Evolutionary conservation across 2,329 filamentous ascomycete genomes (phyloP), one percentile per base, ranked within the genome.

Genomic region (Microdochium paspali): DNA sequence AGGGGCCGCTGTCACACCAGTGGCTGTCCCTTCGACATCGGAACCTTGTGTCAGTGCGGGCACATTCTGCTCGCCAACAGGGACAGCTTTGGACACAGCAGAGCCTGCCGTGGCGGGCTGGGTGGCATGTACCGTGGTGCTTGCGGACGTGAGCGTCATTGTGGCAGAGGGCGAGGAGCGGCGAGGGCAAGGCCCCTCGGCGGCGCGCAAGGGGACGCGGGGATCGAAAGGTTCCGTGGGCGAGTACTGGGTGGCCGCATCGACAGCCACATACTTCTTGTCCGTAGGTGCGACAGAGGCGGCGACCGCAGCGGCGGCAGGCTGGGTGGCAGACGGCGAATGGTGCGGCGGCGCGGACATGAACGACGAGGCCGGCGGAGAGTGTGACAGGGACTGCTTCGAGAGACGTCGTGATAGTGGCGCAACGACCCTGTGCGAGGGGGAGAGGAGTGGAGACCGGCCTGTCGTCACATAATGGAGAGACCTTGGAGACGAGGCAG

Each of bases 391-490:
- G 18, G 57, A 58, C 40, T 55, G 57, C 54, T 56, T 62, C 49
- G 67, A 70, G 53, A 64, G 66, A 51, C 66, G 66, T 53, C 66
- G 64, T 58, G 66, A 64, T 57, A 70, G 56, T 46, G 65, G 61
- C 51, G 66, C 62, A 53, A 63, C 63, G 58, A 66, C 64, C 61
- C 68, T 61, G 32, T 61, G 67, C 50, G 68, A 57, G 48, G 62
- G 59, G 54, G 65, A 70, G 50, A 65, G 66, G 53, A 60, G 61
- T 51, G 67, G 67, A 52, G 68, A 69, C 54, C 65, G 61, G 56
- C 66, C n/a, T n/a, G n/a, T 62, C 64, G 73, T 64, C 56, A 69
- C 69, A 71, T 74, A 74, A 58, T 72, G 70, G 60, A 72, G 68
- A 56, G 66, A 24, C 23, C 23, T 25, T 13, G 42, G 24, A 24